phyloP scores from a whole-genome alignment of 805 yeast genomes.

The Blastobotrys robertii region DNA sequence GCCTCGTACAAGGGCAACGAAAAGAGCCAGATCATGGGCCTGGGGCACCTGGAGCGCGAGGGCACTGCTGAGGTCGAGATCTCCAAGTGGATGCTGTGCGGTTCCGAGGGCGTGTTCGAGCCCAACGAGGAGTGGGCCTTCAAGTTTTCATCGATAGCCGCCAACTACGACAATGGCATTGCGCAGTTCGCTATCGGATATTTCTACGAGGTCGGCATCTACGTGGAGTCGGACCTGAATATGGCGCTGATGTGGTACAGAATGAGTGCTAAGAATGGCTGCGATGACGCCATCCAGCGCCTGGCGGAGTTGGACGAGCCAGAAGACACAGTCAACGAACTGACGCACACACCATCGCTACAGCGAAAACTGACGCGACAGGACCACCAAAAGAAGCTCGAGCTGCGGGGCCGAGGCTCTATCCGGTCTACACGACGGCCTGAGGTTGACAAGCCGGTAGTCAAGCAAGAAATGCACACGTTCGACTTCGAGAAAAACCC shows the following conservation, averaged over 20 bases:
- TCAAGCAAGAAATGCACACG: no score
- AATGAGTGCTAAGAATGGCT: constrained; percentile 45
- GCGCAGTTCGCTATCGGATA: constrained; percentile 65
- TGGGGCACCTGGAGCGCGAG: constrained; percentile 8
- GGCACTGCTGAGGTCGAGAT: constrained; percentile 33
- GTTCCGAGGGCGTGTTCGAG: constrained; percentile 43
- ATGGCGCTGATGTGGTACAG: constrained; percentile 43
- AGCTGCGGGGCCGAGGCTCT: constrained; percentile 14
- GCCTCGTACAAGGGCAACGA: constrained; percentile 13
- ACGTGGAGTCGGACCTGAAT: constrained; percentile 35
- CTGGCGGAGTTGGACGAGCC: constrained; percentile 13
- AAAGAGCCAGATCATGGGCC: background rate
- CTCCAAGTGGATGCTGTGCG: constrained; percentile 59
- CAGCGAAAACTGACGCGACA: constrained; percentile 14
- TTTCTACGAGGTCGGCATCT: constrained; percentile 58
- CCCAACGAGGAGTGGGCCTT: constrained; percentile 57
- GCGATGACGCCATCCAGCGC: constrained; percentile 25
- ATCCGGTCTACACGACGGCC: constrained; percentile 6
- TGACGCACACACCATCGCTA: background rate
- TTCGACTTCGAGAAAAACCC: no score
- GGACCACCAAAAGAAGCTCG: constrained; percentile 17
- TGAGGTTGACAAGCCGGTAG: background rate
- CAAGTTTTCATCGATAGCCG: constrained; percentile 55
- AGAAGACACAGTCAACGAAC: background rate
- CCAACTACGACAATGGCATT: constrained; percentile 47